Evolutionary conservation across 108 stramenopile species (phyloP).

Genomic region (Aurantiochytrium sp.): DNA sequence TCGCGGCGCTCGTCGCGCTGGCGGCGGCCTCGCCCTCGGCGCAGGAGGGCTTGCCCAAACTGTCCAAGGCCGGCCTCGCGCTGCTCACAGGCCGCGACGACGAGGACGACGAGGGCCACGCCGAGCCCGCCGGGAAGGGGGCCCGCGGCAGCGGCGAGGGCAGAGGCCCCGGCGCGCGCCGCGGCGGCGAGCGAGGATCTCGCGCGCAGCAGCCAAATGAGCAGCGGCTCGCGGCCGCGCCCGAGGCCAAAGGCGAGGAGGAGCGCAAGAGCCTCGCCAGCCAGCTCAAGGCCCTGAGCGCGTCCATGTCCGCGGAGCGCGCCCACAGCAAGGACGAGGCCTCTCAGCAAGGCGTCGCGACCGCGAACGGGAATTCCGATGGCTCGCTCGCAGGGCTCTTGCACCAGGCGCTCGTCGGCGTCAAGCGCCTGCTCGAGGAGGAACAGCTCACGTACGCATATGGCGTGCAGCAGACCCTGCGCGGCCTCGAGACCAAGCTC

Average conservation of each 20-base stretch:
- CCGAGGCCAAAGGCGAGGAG: conserved; percentile 7
- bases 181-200: too few species aligned
- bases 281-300: conserved; percentile 22
- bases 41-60: not conserved
- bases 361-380: not conserved
- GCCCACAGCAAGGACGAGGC: not conserved
- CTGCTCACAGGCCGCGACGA: not conserved
- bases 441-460: not conserved
- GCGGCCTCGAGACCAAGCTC: not conserved
- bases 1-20: not conserved
- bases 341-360: not conserved
- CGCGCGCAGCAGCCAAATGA: not conserved
- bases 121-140: too few species aligned
- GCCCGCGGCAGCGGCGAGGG: too few species aligned
- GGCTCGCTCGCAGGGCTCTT: not conserved
- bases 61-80: not conserved
- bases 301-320: not conserved
- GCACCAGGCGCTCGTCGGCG: not conserved
- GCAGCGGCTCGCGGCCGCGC: too few species aligned
- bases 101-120: not conserved
- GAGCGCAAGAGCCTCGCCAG: not conserved
- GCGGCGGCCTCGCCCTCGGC: not conserved
- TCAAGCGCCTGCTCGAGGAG: not conserved
- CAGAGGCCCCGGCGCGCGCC: too few species aligned
- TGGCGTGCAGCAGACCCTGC: not conserved